A percentile compares a stretch with the other conserved stretches of the same genome.
Conservation (phyloP, 2,329 filamentous ascomycete genomes). For the Apiospora kogelbergensis region DNA sequence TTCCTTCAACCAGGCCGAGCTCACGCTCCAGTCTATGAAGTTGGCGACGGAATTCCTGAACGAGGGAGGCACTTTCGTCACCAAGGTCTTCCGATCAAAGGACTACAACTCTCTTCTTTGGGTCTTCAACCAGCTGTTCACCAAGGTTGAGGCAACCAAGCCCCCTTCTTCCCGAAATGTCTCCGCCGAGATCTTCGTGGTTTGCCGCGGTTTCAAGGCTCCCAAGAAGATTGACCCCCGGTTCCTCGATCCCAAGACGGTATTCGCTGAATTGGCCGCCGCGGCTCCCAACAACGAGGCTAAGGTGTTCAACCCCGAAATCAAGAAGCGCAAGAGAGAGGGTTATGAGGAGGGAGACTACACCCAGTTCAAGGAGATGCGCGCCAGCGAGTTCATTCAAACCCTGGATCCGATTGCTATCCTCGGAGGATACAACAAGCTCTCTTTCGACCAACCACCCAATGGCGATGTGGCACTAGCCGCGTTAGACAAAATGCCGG, state of each 20-base stretch:
- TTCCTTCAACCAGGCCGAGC: slow-evolving; percentile 94
- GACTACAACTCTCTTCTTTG: slow-evolving; percentile 95
- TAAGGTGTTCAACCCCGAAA: slow-evolving; percentile 95
- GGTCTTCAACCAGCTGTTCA: slow-evolving; percentile 97
- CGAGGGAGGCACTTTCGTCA: slow-evolving; percentile 90
- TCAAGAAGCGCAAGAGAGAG: slow-evolving; percentile 89
- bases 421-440: slow-evolving; percentile 78
- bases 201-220: slow-evolving; percentile 92
- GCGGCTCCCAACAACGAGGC: slow-evolving; percentile 93
- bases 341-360: slow-evolving; percentile 97
- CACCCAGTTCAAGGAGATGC: slow-evolving; percentile 84
- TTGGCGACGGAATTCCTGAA: slow-evolving; percentile 90
- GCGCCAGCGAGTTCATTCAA: slow-evolving; percentile 91
- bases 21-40: slow-evolving; percentile 87
- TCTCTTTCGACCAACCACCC: slow-evolving; percentile 77
- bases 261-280: slow-evolving; percentile 89
- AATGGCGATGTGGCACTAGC: slow-evolving; percentile 85
- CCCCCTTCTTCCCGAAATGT: slow-evolving; percentile 94
- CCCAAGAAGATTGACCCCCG: slow-evolving; percentile 91
- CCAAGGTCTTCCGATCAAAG: slow-evolving; percentile 95
- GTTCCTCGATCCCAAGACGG: slow-evolving; percentile 83
- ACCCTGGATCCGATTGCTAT: slow-evolving; percentile 91
- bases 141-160: slow-evolving; percentile 94
- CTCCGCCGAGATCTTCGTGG: slow-evolving; percentile 97
- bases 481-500: slow-evolving; percentile 80